Base-by-base conservation (phyloP, 192 early-diverging fungal species). In the Rhizophagus clarus region DNA sequence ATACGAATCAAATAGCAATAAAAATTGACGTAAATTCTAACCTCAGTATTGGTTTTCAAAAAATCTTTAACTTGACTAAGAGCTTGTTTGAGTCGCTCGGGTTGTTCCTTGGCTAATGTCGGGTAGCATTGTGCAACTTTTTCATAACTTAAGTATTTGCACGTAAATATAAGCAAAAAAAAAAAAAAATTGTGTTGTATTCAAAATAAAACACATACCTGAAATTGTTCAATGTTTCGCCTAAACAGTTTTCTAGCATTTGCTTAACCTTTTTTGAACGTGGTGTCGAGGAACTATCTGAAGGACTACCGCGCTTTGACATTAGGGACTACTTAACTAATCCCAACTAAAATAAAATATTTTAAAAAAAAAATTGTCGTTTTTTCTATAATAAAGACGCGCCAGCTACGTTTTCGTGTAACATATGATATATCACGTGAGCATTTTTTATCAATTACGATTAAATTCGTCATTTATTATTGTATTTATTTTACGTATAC, bases 101-200 rank as follows among this genome's bases (percentile, higher is more conserved):
- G 74, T 3, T 60, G 32, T 37, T 60, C 29, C 12, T 61, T 62
- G 10, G 74, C 74, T 62, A 75, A 24, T 22, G 74, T 37, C 9
- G 74, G 74, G 62, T 61, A 75, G 61, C 56, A 60, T 37, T 45
- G 29, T 37, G 74, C 49, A 6, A 75, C 28, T 24, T 75, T 75
- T n/a, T 29, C 56, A n/a, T 62, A 75, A 75, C 74, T 75, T 42
- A 37, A 12, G 1, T 37, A 62, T 61, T 20, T 32, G 14, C 11
- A 61, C 0, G n/a, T 71, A 20, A 45, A 45, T n/a, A 32, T 15
- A 75, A 75, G 14, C 4, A 37, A 56, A 60, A 31, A 49, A 49
- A 29, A 73, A 4, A 14, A 56, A 74, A 11, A 37, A 1, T 28
- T n/a, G 8, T 31, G 47, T 47, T 26, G n/a, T 45, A 42, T 26